These are phyloP conservation scores for Zarea fungicola DNA, from an alignment of 2,329 filamentous ascomycete genomes.

Conservation along the genomic window DNA sequence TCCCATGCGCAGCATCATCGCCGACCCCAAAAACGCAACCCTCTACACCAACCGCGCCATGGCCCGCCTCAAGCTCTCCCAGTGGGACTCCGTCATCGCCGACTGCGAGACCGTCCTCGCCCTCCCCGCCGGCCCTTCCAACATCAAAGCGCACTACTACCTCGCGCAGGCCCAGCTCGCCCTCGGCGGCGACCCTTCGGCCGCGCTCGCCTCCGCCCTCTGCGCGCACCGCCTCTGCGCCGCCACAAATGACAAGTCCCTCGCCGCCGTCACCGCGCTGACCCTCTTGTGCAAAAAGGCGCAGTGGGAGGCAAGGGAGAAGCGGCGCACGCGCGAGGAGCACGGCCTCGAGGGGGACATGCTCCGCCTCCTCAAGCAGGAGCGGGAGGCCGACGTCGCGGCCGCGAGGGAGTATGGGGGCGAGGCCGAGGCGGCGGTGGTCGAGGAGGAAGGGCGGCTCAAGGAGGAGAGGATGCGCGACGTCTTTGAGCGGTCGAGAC, in stretches of 20 bases:
- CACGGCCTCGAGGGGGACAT: slow-evolving; percentile 57
- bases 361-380: slow-evolving; percentile 43
- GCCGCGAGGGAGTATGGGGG: slow-evolving; percentile 31
- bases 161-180: slow-evolving; percentile 78
- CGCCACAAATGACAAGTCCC: slow-evolving; percentile 56
- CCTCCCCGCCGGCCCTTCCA: slow-evolving; percentile 46
- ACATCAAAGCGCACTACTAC: slow-evolving; percentile 80
- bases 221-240: slow-evolving; percentile 69
- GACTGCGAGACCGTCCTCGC: slow-evolving; percentile 74
- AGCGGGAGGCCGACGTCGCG: slow-evolving; percentile 38
- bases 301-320: slow-evolving; percentile 74
- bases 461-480: slow-evolving; percentile 41
- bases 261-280: slow-evolving; percentile 66
- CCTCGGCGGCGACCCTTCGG: slow-evolving; percentile 53
- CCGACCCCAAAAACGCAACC: slow-evolving; percentile 69
- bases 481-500: slow-evolving; percentile 47
- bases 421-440: slow-evolving; percentile 43
- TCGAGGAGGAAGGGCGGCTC: slow-evolving; percentile 40
- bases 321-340: slow-evolving; percentile 49
- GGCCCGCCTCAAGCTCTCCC: slow-evolving; percentile 66
- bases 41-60: slow-evolving; percentile 90
- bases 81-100: slow-evolving; percentile 68
- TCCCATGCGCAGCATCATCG: slow-evolving; percentile 55
- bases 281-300: slow-evolving; percentile 79
- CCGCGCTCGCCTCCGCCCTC: slow-evolving; percentile 65